Percentiles rank a stretch among this genome's conserved stretches.
Evolutionary conservation across 192 early-diverging fungal genomes (phyloP).

Genomic region (Radiomyces spectabilis): DNA sequence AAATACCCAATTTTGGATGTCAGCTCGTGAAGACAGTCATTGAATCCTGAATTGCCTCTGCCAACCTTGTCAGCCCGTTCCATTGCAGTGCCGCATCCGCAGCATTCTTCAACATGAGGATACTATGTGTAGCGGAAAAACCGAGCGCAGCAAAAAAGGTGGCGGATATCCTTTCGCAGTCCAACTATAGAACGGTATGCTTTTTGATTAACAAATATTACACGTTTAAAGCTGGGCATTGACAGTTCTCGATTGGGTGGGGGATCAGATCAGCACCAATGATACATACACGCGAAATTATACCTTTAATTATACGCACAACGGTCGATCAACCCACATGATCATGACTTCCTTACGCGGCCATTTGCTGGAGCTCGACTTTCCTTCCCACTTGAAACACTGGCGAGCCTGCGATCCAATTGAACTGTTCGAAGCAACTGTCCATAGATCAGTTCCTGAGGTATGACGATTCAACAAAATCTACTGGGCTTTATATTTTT

Average conservation of each 20-base stretch:
- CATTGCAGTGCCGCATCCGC: too few species aligned
- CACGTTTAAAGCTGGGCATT: background rate
- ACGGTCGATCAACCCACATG: constrained; percentile 46
- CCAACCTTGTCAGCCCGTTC: too few species aligned
- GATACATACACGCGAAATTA: constrained; percentile 45
- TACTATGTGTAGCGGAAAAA: constrained; percentile 94
- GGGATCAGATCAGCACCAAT: too few species aligned
- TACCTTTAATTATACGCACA: constrained; percentile 59
- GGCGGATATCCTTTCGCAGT: constrained; percentile 60
- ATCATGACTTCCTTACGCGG: constrained; percentile 82
- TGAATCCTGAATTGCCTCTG: too few species aligned
- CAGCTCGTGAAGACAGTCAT: too few species aligned
- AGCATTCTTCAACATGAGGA: constrained; percentile 56
- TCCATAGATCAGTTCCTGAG: constrained; percentile 48
- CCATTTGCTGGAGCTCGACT: constrained; percentile 69
- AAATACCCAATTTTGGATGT: too few species aligned
- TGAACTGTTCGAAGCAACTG: constrained; percentile 58
- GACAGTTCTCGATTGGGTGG: background rate
- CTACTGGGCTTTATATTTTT: background rate
- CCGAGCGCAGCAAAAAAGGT: constrained; percentile 75
- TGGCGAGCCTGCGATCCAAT: constrained; percentile 60
- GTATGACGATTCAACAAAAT: constrained; percentile 14
- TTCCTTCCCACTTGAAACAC: constrained; percentile 40
- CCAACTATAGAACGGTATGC: constrained; percentile 20
- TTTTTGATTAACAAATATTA: background rate